Percentiles rank a stretch among this genome's conserved stretches.
Conservation (phyloP, 805 yeast species). For the Myxozyma kluyveri region DNA sequence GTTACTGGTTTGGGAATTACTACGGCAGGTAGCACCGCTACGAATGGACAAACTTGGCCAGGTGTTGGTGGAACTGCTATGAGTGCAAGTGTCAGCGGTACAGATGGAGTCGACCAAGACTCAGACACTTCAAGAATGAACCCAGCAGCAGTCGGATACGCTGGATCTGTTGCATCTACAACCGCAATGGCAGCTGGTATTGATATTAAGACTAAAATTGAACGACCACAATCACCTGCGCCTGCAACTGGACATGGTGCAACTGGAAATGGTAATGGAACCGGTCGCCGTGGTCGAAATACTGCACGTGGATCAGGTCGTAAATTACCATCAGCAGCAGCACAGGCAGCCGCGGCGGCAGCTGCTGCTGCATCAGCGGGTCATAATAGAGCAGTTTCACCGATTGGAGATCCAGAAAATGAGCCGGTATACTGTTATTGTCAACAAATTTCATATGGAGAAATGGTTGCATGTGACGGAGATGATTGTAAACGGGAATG, state of each 20-base stretch:
- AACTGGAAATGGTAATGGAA: not conserved
- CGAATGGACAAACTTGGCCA: too few relatives aligned
- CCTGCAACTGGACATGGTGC: not conserved
- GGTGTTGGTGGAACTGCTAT: too few relatives aligned
- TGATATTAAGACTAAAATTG: too few relatives aligned
- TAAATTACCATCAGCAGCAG: not conserved
- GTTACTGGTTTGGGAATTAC: too few relatives aligned
- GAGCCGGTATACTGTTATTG: slow-evolving; percentile 96
- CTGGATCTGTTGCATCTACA: too few relatives aligned
- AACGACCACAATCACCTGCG: not conserved
- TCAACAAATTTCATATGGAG: slow-evolving; percentile 95
- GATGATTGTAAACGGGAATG: slow-evolving; percentile 82
- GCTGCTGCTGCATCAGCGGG: slow-evolving; percentile 2
- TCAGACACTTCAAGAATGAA: too few relatives aligned
- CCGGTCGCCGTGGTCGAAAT: not conserved
- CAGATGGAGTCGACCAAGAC: too few relatives aligned
- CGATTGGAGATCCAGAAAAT: slow-evolving; percentile 23
- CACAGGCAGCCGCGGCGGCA: not conserved
- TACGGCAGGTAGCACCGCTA: too few relatives aligned
- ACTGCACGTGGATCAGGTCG: not conserved
- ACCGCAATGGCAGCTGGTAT: too few relatives aligned
- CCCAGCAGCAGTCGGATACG: too few relatives aligned
- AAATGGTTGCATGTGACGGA: slow-evolving; percentile 99
- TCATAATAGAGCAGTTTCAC: not conserved
- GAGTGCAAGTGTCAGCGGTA: too few relatives aligned